Conservation (phyloP, 2,329 filamentous ascomycete species). For the Moelleriella libera region DNA sequence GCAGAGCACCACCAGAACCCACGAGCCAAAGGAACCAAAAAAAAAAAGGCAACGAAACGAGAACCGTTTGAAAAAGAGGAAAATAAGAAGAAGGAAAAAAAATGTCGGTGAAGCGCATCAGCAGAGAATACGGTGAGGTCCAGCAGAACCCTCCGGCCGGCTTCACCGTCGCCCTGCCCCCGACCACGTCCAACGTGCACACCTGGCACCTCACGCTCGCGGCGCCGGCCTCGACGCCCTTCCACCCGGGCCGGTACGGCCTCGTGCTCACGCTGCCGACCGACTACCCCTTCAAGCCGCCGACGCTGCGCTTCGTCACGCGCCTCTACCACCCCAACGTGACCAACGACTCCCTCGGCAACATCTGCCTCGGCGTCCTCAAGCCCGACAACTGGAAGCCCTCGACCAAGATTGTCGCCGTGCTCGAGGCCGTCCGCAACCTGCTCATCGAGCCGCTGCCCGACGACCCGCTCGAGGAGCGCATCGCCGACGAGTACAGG, state of each 20-base stretch:
- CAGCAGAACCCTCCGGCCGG: conserved; percentile 29
- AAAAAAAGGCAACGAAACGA: too few species aligned
- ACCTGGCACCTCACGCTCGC: conserved; percentile 35
- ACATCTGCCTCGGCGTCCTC: conserved; percentile 74
- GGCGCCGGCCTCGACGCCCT: conserved; percentile 30
- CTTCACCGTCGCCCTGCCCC: conserved; percentile 30
- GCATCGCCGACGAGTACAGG: conserved; percentile 75
- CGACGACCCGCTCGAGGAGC: conserved; percentile 76
- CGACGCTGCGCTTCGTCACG: conserved; percentile 64
- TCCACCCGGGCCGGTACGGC: conserved; percentile 57
- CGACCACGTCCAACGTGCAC: conserved; percentile 30
- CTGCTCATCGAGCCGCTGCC: conserved; percentile 71
- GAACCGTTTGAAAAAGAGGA: too few species aligned
- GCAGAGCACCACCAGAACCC: too few species aligned
- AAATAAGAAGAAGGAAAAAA: conserved; percentile 1
- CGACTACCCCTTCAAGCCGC: conserved; percentile 86
- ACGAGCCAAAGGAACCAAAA: too few species aligned
- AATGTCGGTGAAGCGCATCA: conserved; percentile 31
- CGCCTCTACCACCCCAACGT: conserved; percentile 96
- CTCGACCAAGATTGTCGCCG: conserved; percentile 57
- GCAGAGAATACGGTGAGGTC: conserved; percentile 40
- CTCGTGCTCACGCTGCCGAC: conserved; percentile 58
- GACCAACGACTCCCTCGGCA: conserved; percentile 71
- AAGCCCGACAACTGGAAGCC: conserved; percentile 89
- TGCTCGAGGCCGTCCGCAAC: conserved; percentile 62